These are phyloP conservation scores for Amaranthus hypochondriacus DNA, from an alignment of 148 eudicot species.

Conservation along the genomic window DNA sequence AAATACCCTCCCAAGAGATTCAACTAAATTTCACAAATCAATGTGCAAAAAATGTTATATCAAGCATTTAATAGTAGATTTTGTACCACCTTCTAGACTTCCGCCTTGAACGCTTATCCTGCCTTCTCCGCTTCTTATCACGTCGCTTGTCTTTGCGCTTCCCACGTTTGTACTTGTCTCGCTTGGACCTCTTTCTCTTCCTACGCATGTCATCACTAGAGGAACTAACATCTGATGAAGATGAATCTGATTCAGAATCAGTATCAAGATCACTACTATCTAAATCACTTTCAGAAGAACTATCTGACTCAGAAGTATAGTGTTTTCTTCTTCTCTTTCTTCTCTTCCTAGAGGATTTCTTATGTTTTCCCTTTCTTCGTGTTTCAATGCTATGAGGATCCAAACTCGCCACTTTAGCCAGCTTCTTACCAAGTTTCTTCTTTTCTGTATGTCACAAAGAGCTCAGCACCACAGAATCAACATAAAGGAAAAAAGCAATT, in stretches of 20 bases:
- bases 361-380: conserved; percentile 50
- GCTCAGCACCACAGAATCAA: neutral
- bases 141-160: conserved; percentile 62
- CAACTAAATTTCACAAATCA: neutral
- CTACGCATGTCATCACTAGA: conserved; percentile 75
- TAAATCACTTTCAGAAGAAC: conserved; percentile 59
- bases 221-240: conserved; percentile 66
- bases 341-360: conserved; percentile 58
- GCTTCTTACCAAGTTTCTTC: conserved; percentile 40
- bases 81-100: conserved; percentile 57
- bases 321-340: conserved; percentile 64
- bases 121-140: conserved; percentile 62
- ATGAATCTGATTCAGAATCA: conserved; percentile 55
- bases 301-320: conserved; percentile 73
- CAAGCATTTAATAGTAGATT: neutral
- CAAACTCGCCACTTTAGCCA: conserved; percentile 41
- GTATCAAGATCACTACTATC: conserved; percentile 70
- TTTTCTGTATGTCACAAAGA: conserved; percentile 41
- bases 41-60: no score
- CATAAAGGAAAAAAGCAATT: neutral
- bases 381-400: conserved; percentile 35
- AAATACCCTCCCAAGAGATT: neutral
- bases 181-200: conserved; percentile 70
- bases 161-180: conserved; percentile 55
- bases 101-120: conserved; percentile 59